phyloP scores from a whole-genome alignment of 1,284 basidiomycete genomes.

The Fomitopsis betulina region DNA sequence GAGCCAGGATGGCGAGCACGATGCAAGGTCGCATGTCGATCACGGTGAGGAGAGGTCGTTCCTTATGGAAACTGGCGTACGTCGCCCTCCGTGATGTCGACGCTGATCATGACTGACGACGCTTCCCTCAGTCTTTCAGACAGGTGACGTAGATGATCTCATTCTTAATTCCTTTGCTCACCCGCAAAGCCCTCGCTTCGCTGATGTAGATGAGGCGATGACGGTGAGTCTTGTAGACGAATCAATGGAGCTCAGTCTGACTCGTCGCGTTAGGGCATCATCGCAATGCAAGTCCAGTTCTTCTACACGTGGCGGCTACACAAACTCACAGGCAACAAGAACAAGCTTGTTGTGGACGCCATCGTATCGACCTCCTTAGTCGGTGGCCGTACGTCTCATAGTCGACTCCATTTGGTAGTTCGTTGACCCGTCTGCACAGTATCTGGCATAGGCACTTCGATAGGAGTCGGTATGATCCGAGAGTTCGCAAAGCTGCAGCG shows the following conservation, averaged over 20 bases:
- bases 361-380: constrained; percentile 3
- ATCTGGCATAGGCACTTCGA: constrained; percentile 9
- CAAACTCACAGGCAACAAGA: constrained; percentile 8
- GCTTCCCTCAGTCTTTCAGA: not conserved
- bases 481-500: constrained; percentile 2
- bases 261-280: constrained; percentile 26
- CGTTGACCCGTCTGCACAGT: not conserved
- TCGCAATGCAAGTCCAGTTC: constrained; percentile 28
- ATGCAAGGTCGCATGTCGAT: too few species aligned
- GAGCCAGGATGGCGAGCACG: too few species aligned
- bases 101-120: not conserved
- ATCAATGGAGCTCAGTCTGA: constrained; percentile 2
- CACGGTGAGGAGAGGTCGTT: too few species aligned
- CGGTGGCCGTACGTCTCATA: constrained; percentile 1
- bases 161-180: not conserved
- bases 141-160: not conserved
- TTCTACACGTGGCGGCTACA: constrained; percentile 36
- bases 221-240: not conserved
- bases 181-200: too few species aligned
- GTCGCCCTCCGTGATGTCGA: not conserved
- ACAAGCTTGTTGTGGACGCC: not conserved
- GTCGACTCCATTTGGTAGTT: not conserved
- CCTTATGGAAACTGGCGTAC: constrained; percentile 8
- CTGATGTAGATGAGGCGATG: constrained; percentile 17
- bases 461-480: constrained; percentile 6